Evolutionary conservation across 176 grass and related monocot species (phyloP).

Genomic region (Poa pratensis): DNA sequence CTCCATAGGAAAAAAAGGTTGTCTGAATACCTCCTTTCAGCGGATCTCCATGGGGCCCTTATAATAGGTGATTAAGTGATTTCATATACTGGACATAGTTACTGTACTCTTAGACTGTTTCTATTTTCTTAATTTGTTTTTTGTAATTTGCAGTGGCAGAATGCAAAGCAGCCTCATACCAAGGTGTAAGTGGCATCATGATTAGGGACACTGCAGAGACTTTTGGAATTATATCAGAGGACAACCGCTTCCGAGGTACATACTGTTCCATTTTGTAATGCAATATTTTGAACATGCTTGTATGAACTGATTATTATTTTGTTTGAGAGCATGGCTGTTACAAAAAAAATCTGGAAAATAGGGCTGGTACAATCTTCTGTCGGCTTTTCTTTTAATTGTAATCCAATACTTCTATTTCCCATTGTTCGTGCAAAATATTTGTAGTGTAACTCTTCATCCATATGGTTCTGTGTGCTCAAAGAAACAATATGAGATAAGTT

Average conservation of each 20-base stretch:
- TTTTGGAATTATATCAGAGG: conserved; percentile 83
- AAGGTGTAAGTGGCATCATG: conserved; percentile 79
- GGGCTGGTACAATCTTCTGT: background rate
- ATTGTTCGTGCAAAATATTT: background rate
- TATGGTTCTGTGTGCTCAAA: background rate
- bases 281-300: background rate
- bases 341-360: background rate
- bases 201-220: conserved; percentile 83
- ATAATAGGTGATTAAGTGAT: conserved; percentile 75
- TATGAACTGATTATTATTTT: conserved; percentile 23
- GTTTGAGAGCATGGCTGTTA: background rate
- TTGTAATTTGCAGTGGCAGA: conserved; percentile 58
- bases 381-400: conserved; percentile 25
- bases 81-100: conserved; percentile 25
- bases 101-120: conserved; percentile 28
- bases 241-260: conserved; percentile 72
- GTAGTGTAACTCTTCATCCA: conserved; percentile 15
- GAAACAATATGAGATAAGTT: background rate
- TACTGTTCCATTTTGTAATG: conserved; percentile 17
- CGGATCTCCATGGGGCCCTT: conserved; percentile 86
- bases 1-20: conserved; percentile 72
- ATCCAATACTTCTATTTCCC: background rate
- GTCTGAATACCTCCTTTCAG: conserved; percentile 65
- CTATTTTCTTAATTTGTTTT: background rate
- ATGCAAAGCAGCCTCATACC: conserved; percentile 66